Conservation (phyloP, 805 yeast genomes). For the Starmerella sirachaensis region DNA sequence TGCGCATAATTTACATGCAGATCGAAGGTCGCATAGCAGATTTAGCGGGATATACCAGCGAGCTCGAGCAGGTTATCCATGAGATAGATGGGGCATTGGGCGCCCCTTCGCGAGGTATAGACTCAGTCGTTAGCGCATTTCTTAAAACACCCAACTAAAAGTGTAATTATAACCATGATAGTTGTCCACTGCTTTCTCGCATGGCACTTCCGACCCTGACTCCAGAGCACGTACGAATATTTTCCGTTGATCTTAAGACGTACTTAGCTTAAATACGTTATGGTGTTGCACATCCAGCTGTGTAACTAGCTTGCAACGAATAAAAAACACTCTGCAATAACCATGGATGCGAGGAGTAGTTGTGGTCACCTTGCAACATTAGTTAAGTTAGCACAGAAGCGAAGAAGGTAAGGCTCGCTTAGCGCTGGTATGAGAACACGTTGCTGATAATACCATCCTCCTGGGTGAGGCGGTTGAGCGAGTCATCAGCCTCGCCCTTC, state of each 20-base stretch:
- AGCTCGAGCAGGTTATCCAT: background rate
- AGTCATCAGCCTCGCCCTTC: slow-evolving; percentile 99
- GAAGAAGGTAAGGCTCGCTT: too few relatives aligned
- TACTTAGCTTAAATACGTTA: too few relatives aligned
- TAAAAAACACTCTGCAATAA: too few relatives aligned
- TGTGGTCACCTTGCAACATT: too few relatives aligned
- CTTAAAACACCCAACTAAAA: background rate
- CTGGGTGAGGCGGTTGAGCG: slow-evolving; percentile 98
- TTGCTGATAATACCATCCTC: slow-evolving; percentile 95
- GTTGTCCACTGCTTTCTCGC: too few relatives aligned
- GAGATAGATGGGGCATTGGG: background rate
- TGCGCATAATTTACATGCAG: background rate
- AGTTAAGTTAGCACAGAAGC: too few relatives aligned
- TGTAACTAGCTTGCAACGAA: too few relatives aligned
- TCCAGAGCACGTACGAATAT: too few relatives aligned
- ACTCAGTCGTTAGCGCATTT: background rate
- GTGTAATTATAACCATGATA: background rate
- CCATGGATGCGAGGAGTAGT: too few relatives aligned
- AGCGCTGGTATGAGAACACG: slow-evolving; percentile 32
- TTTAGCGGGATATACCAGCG: background rate
- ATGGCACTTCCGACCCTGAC: too few relatives aligned
- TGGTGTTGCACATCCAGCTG: too few relatives aligned
- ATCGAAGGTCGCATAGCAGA: background rate
- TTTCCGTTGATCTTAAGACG: too few relatives aligned
- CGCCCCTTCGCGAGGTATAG: background rate